Base-by-base conservation (phyloP, 192 early-diverging fungal species). In the Diversispora epigaea region DNA sequence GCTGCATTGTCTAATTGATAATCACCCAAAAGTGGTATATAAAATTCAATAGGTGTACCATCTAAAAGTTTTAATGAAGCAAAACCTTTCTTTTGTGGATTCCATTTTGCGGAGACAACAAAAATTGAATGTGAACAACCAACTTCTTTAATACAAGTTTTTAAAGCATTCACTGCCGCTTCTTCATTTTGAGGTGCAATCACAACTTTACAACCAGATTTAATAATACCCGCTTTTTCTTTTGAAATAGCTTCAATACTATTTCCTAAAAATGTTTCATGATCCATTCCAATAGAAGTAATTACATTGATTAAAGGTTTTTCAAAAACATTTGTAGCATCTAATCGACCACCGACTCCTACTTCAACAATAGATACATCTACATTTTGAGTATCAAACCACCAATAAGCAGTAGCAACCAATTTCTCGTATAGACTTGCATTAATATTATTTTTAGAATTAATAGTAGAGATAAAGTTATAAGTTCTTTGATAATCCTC, bases 201-300 rank as follows among this genome's bases (percentile, higher is more conserved):
- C 3, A 90, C 78, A 46, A 81, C 83, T 10, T 79, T 78, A 9
- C 79, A 76, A 17, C 67, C 58, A 0, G 72, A 41, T 77, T 94
- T 95, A 67, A 92, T 87, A 60, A 95, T 95, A 0, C 93, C 93
- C 17, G 90, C 91, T 71, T 95, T 95, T 71, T 95, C 90, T 84
- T 86, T 87, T 4, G 91, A 92, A 63, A 95, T 92, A 64, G 89
- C 68, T 55, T 86, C 85, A 45, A 95, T 84, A 1, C 90, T 94
- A 71, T 90, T 81, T 2, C 93, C 93, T 21, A 95, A 78, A 10
- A 89, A 79, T 11, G 69, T 77, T 43, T 85, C 86, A 75, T 95
- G 93, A 79, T 95, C 93, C 65, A 92, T 80, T n/a, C 92, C 93
- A 41, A 95, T 80, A 21, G 91, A 87, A 7, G 93, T 88, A 32